These are phyloP conservation scores for Pseudomassariella vexata DNA, from an alignment of 2,329 filamentous ascomycete species.

Conservation along the genomic window DNA sequence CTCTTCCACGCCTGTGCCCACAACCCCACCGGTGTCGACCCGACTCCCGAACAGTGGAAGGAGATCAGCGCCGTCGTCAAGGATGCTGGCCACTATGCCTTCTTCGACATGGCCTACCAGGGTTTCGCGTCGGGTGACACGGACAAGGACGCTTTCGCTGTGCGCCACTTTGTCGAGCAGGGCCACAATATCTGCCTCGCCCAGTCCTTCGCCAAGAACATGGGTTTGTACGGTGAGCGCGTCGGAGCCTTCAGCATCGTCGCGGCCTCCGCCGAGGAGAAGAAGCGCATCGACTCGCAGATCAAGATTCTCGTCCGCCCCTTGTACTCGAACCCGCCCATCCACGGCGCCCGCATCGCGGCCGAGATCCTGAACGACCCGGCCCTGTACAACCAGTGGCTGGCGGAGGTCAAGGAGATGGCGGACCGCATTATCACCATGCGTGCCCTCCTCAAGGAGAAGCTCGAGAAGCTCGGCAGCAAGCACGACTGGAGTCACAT, in stretches of 20 bases:
- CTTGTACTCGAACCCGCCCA: slow-evolving; percentile 95
- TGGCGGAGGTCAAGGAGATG: slow-evolving; percentile 96
- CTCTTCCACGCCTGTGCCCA: slow-evolving; percentile 95
- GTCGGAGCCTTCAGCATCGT: slow-evolving; percentile 95
- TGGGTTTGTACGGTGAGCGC: slow-evolving; percentile 99
- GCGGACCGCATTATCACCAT: slow-evolving; percentile 98
- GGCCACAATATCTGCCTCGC: slow-evolving; percentile 83
- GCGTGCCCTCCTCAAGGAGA: slow-evolving; percentile 88
- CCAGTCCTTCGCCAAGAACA: slow-evolving; percentile 99
- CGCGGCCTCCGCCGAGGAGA: slow-evolving; percentile 78
- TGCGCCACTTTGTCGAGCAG: slow-evolving; percentile 88
- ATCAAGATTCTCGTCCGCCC: slow-evolving; percentile 97
- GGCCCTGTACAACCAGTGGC: slow-evolving; percentile 86
- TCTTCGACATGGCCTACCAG: slow-evolving; percentile 99
- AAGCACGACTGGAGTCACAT: slow-evolving; percentile 99
- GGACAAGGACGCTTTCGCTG: slow-evolving; percentile 86
- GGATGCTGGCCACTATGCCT: slow-evolving; percentile 80
- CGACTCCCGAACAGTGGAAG: slow-evolving; percentile 85
- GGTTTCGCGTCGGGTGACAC: slow-evolving; percentile 92
- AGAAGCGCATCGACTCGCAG: slow-evolving; percentile 93
- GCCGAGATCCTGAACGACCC: slow-evolving; percentile 85
- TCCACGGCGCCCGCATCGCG: slow-evolving; percentile 93
- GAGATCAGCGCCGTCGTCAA: slow-evolving; percentile 85
- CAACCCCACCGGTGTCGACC: slow-evolving; percentile 96
- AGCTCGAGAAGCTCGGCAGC: slow-evolving; percentile 90